Conservation (phyloP, 345 rosid species). For the Litchi chinensis region DNA sequence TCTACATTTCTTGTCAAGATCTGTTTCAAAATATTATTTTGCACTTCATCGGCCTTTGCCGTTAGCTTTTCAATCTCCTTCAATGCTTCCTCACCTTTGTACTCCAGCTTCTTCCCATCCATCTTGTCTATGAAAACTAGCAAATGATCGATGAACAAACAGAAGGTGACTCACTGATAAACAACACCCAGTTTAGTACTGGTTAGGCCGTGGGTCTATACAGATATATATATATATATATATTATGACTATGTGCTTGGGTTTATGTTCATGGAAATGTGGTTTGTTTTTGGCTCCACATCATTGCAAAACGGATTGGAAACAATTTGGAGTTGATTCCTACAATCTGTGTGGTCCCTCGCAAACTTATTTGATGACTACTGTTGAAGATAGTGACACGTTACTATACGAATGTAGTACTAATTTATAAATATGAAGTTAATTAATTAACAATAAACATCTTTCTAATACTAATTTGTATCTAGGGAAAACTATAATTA, state of each 20-base stretch:
- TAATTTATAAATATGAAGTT: background rate
- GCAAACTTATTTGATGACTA: constrained; percentile 21
- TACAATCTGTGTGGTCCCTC: constrained; percentile 31
- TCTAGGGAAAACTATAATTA: background rate
- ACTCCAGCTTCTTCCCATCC: constrained; percentile 61
- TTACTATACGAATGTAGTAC: background rate
- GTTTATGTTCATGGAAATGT: background rate
- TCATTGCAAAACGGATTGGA: constrained; percentile 27
- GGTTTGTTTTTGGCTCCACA: constrained; percentile 1
- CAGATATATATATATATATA: constrained; percentile 24
- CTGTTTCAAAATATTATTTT: constrained; percentile 46
- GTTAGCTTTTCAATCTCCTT: constrained; percentile 61
- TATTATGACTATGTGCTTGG: background rate
- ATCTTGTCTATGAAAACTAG: constrained; percentile 24
- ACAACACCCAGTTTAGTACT: background rate
- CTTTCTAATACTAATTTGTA: background rate
- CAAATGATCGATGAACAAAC: background rate
- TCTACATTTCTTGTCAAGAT: constrained; percentile 45
- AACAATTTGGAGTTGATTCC: constrained; percentile 29
- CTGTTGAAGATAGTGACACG: constrained; percentile 14
- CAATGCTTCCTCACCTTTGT: constrained; percentile 58
- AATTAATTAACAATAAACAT: background rate
- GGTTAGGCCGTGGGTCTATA: constrained; percentile 21
- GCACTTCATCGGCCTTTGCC: constrained; percentile 47
- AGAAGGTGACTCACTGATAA: background rate